Evolutionary conservation across 352 stramenopile species (phyloP).

Genomic region (Globisporangium cederbergense): DNA sequence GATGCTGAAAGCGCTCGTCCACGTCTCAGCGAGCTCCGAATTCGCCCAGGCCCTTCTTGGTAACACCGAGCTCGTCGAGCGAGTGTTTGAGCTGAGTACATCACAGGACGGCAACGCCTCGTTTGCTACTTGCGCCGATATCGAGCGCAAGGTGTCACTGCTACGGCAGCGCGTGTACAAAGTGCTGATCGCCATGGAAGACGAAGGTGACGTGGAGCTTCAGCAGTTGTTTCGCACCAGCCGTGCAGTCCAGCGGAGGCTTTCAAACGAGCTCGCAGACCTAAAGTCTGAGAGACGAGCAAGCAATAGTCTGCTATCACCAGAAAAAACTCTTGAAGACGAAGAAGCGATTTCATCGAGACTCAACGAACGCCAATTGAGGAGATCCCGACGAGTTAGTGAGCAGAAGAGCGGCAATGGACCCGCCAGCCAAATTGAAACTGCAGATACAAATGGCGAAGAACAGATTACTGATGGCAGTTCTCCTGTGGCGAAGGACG

Average conservation of each 20-base stretch:
- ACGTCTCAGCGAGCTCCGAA: not conserved
- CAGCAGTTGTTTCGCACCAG: not conserved
- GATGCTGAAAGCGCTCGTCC: conserved; percentile 12
- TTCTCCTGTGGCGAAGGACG: not conserved
- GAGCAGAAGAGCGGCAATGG: not conserved
- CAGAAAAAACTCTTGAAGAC: not conserved
- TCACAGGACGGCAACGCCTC: conserved; percentile 20
- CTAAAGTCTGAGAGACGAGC: not conserved
- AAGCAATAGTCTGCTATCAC: no score
- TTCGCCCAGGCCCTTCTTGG: not conserved
- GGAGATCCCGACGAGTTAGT: not conserved
- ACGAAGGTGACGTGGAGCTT: conserved; percentile 30
- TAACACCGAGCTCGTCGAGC: not conserved
- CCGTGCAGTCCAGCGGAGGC: not conserved
- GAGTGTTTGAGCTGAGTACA: conserved; percentile 10
- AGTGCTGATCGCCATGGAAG: conserved; percentile 31
- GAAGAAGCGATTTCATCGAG: not conserved
- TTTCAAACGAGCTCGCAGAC: not conserved
- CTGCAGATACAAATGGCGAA: not conserved
- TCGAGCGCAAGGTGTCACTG: conserved; percentile 37
- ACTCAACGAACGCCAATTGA: not conserved
- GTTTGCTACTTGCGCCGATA: conserved; percentile 29
- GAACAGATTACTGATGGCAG: not conserved
- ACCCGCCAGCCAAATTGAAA: not conserved
- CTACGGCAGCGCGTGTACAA: conserved; percentile 48